Evolutionary conservation across 2,329 filamentous ascomycete genomes (phyloP).

Genomic region (Penicillium concentricum): DNA sequence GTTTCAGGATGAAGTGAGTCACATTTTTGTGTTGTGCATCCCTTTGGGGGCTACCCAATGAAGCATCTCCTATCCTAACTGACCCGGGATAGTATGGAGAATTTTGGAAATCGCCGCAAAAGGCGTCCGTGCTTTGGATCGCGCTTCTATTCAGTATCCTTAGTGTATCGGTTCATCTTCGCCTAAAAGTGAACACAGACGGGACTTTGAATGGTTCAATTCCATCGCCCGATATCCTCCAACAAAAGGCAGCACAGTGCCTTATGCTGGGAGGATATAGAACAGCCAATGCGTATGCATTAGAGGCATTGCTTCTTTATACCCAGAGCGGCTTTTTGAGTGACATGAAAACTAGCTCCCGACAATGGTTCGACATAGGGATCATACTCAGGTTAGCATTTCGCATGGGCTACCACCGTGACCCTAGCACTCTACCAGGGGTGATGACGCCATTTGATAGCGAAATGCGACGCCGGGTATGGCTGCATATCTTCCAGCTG

Average conservation of each 20-base stretch:
- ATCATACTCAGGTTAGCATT: slow-evolving; percentile 41
- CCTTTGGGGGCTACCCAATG: background rate
- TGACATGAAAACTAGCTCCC: background rate
- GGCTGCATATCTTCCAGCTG: slow-evolving; percentile 48
- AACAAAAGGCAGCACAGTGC: slow-evolving; percentile 5
- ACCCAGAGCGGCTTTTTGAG: slow-evolving; percentile 40
- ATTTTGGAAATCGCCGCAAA: slow-evolving; percentile 18
- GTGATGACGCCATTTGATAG: slow-evolving; percentile 53
- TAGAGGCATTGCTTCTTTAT: slow-evolving; percentile 3
- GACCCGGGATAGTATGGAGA: slow-evolving; percentile 12
- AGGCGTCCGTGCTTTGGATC: slow-evolving; percentile 15
- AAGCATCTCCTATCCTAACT: background rate
- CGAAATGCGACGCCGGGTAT: slow-evolving; percentile 49
- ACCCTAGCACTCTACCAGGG: slow-evolving; percentile 50
- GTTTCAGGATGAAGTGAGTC: slow-evolving; percentile 12
- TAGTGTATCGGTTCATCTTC: background rate
- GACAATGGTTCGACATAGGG: background rate
- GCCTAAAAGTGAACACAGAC: background rate
- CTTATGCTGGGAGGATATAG: slow-evolving; percentile 20
- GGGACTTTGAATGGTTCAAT: background rate
- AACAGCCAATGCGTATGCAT: background rate
- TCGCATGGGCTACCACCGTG: slow-evolving; percentile 61
- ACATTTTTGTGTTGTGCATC: background rate
- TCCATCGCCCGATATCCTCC: background rate
- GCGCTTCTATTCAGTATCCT: slow-evolving; percentile 17